Conservation (phyloP, 2,329 filamentous ascomycete species). For the Chrysoporthe cubensis region DNA sequence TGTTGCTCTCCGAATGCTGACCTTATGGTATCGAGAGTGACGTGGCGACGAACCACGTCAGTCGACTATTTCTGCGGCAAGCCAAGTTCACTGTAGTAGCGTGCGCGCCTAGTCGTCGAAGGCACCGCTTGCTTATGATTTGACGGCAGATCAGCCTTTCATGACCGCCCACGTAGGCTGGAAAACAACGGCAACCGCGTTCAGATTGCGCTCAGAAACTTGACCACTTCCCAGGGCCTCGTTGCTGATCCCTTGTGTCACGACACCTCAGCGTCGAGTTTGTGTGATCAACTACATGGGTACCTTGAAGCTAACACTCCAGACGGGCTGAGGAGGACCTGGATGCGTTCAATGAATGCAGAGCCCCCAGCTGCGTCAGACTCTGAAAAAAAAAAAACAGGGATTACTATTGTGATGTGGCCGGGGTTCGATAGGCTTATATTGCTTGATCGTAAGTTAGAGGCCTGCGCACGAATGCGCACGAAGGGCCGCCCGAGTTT, state of each 20-base stretch:
- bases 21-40: background rate
- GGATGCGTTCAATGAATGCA: too few relatives aligned
- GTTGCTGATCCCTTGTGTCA: background rate
- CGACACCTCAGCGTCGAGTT: background rate
- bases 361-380: too few relatives aligned
- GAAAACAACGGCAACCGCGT: background rate
- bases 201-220: background rate
- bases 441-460: too few relatives aligned
- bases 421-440: too few relatives aligned
- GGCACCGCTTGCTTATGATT: background rate
- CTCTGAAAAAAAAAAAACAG: too few relatives aligned
- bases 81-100: background rate
- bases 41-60: background rate
- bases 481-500: too few relatives aligned
- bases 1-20: background rate
- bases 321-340: too few relatives aligned
- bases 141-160: background rate
- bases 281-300: background rate
- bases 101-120: background rate
- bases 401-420: too few relatives aligned
- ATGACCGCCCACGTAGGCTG: background rate
- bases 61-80: slow-evolving; percentile 4
- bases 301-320: too few relatives aligned
- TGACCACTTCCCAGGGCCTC: background rate
- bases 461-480: too few relatives aligned